Percentiles rank a stretch among this genome's conserved stretches.
Conservation (phyloP, 192 early-diverging fungal species). For the Chytriomyces sp. region DNA sequence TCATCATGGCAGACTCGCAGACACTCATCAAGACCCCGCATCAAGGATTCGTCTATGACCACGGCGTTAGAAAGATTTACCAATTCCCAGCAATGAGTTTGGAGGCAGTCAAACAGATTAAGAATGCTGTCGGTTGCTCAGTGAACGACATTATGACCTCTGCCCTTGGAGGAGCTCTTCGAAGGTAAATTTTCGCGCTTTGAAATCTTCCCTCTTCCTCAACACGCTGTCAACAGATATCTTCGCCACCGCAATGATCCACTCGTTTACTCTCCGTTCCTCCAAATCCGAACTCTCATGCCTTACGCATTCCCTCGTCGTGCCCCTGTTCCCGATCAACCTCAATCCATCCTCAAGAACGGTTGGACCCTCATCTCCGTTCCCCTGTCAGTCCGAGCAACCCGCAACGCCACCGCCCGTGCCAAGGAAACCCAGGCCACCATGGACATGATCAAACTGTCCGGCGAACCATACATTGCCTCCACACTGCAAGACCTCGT, state of each 20-base stretch:
- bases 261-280: background rate
- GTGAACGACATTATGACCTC: conserved; percentile 25
- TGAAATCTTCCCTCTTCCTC: background rate
- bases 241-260: conserved; percentile 33
- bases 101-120: conserved; percentile 21
- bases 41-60: background rate
- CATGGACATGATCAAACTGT: conserved; percentile 8
- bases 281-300: conserved; percentile 41
- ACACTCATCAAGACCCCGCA: background rate
- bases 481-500: conserved; percentile 1
- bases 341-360: conserved; percentile 22
- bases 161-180: conserved; percentile 21
- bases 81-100: conserved; percentile 5
- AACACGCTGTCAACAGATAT: background rate
- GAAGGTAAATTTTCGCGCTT: background rate
- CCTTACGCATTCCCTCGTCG: conserved; percentile 45
- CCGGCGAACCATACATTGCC: background rate
- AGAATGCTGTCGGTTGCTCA: conserved; percentile 2
- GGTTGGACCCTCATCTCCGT: conserved; percentile 2
- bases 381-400: conserved; percentile 6
- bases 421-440: background rate
- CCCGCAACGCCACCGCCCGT: background rate
- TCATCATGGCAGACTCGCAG: background rate
- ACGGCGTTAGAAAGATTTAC: conserved; percentile 33
- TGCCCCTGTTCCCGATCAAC: conserved; percentile 12